Base-by-base conservation (phyloP, 345 rosid species). In the Eutrema yunnanense region DNA sequence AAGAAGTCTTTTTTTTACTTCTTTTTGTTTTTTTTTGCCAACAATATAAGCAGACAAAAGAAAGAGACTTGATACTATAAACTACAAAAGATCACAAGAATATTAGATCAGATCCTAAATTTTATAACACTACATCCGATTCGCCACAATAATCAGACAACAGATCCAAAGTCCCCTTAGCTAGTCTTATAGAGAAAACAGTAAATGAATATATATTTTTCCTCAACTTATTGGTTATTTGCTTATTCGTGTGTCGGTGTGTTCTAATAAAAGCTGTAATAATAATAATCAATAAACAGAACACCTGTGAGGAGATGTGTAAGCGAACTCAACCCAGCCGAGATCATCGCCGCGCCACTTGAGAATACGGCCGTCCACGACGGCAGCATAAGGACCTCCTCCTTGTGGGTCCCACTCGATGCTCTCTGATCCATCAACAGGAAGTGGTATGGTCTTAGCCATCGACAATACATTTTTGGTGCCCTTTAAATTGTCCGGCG, bases 291-390 rank as follows among this genome's bases (percentile, higher is more conserved):
- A 11, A 8, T 40, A 9, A 4, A 8, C 5, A 36, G 19, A 42
- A 33, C 12, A 57, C 62, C 62, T 57, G 62, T 36, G 29, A 14
- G 62, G 62, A 9, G 62, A 57, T 16, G 62, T 57, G 62, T 57
- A 9, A 4, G 62, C 62, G 46, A 32, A 51, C 10, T 9, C 84
- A 11, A 75, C 74, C 96, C 91, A 89, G 6, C 88, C 84, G 9
- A 64, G 74, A 11, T 26, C 74, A 46, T 53, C 69, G 2, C 78
- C 78, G 12, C 50, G 69, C 81, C 81, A 78, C 65, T 78, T 78
- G 48, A 78, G 74, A 19, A 78, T 27, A 61, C 81, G 74, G 3
- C 81, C 81, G 44, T 73, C 78, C 3, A 67, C 69, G 29, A 62
- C 71, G 0, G 66, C 27, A 46, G 65, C 69, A 56, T 78, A 78